Evolutionary conservation across 2,329 filamentous ascomycete species (phyloP), one percentile per base, ranked within the genome.

Genomic region (Fusarium solani-melongenae): DNA sequence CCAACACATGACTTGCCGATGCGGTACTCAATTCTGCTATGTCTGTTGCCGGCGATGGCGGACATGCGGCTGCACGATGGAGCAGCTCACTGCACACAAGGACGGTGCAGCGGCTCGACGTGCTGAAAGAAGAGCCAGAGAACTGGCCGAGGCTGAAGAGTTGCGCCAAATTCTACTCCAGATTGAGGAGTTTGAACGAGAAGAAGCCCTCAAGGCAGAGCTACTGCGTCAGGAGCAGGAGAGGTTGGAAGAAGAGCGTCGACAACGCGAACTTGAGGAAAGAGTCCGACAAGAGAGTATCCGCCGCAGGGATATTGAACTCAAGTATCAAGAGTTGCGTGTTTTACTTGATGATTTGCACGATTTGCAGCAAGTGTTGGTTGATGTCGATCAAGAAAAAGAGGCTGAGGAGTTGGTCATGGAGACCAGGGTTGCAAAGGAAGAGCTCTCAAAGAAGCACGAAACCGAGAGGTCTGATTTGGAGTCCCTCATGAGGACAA

Each of bases 1-100:
- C 82, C 93, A 95, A 81, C 94, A 96, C 80, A 97, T 97, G 91
- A 96, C 91, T 6, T 97, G 94, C 76, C 90, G 92, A 39, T 97
- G 94, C 80, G 92, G 90, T 39, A 92, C 92, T 10, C 86, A 96
- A 77, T 97, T 97, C 81, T 97, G 94, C 85, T 96, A 96, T 83
- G 89, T 95, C 4, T 97, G 94, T 80, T 91, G 90, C 6, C 81
- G 83, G 27, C 87, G 86, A 64, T 97, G 94, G 94, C 89, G 91
- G 74, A 93, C 91, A 0, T 96, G 94, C 79, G 82, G 82, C 2
- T 96, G 94, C 79, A 86, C 83, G 2, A 84, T 86, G 81, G 75
- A 81, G 14, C 82, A 89, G 70, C 82, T 90, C 2, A 57, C 62
- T 4, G 75, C 64, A 2, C 68, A 87, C 39, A 88, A 89, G 65